Evolutionary conservation across 2,329 filamentous ascomycete species (phyloP).

Genomic region (Diaporthe sp.): DNA sequence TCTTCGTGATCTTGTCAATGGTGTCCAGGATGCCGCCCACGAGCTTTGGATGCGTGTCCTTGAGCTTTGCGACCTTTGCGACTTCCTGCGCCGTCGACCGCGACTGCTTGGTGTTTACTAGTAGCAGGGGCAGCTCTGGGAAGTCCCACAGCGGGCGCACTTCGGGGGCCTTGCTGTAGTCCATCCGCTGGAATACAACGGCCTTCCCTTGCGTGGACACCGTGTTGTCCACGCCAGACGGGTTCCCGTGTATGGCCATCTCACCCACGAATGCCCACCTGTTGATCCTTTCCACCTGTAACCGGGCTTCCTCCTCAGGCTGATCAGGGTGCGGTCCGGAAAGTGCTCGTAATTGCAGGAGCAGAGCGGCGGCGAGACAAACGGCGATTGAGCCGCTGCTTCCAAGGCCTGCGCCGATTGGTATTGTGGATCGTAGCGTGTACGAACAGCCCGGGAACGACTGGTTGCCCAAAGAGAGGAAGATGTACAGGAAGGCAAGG

Average conservation of each 20-base stretch:
- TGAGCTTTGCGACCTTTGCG: conserved; percentile 84
- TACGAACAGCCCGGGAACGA: conserved; percentile 87
- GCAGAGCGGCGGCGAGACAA: conserved; percentile 85
- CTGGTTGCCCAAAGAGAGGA: conserved; percentile 86
- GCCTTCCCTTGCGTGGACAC: conserved; percentile 95
- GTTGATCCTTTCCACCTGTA: conserved; percentile 96
- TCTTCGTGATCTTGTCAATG: conserved; percentile 80
- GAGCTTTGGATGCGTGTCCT: conserved; percentile 79
- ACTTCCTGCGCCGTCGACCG: conserved; percentile 91
- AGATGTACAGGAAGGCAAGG: conserved; percentile 91
- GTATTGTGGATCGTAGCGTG: conserved; percentile 92
- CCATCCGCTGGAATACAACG: conserved; percentile 86
- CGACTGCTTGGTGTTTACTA: conserved; percentile 90
- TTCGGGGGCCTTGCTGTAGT: conserved; percentile 81
- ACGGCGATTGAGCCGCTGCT: conserved; percentile 96
- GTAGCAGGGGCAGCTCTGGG: conserved; percentile 88
- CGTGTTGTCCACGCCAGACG: conserved; percentile 97
- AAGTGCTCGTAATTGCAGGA: conserved; percentile 89
- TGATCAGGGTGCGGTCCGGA: conserved; percentile 94
- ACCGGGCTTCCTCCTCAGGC: conserved; percentile 85
- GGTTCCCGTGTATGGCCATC: conserved; percentile 97
- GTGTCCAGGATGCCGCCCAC: conserved; percentile 86
- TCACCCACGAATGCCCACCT: conserved; percentile 97
- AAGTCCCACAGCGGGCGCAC: conserved; percentile 88
- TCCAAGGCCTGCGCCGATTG: conserved; percentile 90